Evolutionary conservation across 2,329 filamentous ascomycete species (phyloP).

Genomic region (Xylariaceae sp.): DNA sequence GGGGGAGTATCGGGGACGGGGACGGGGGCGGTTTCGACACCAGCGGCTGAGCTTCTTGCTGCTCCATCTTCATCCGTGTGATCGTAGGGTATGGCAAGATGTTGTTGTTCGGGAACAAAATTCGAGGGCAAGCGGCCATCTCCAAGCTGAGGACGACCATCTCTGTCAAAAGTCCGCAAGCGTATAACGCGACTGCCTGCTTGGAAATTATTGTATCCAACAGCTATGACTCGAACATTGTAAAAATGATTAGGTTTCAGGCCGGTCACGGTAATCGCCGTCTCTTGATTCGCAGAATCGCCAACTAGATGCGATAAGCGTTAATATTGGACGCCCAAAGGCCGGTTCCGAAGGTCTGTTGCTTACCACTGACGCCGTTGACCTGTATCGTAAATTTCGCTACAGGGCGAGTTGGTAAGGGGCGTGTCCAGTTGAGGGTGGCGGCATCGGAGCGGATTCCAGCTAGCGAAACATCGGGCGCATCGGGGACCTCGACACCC

Average conservation of each 20-base stretch:
- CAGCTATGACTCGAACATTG: slow-evolving; percentile 88
- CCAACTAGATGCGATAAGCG: slow-evolving; percentile 61
- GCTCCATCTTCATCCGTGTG: slow-evolving; percentile 54
- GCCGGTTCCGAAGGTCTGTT: slow-evolving; percentile 1
- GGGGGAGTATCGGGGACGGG: slow-evolving; percentile 65
- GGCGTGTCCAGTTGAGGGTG: slow-evolving; percentile 86
- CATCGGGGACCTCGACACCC: slow-evolving; percentile 88
- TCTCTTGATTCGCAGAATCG: slow-evolving; percentile 78
- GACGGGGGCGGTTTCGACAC: slow-evolving; percentile 63
- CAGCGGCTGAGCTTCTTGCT: slow-evolving; percentile 53
- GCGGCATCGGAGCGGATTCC: slow-evolving; percentile 87
- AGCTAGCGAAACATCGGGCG: slow-evolving; percentile 86
- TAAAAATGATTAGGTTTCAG: slow-evolving; percentile 87
- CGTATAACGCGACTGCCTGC: slow-evolving; percentile 85
- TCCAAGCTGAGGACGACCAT: slow-evolving; percentile 64
- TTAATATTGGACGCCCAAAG: slow-evolving; percentile 15
- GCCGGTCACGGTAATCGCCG: slow-evolving; percentile 87
- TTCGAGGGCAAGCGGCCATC: slow-evolving; percentile 59
- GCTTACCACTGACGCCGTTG: slow-evolving; percentile 85
- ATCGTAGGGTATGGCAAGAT: slow-evolving; percentile 44
- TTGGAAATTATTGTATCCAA: slow-evolving; percentile 90
- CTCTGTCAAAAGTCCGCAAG: slow-evolving; percentile 72
- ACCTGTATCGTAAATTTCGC: slow-evolving; percentile 90
- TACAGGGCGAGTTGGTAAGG: slow-evolving; percentile 66
- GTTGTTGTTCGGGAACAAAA: slow-evolving; percentile 56